Conservation (phyloP, 441 rosid genomes). For the Bocquillonia castaneifolia region DNA sequence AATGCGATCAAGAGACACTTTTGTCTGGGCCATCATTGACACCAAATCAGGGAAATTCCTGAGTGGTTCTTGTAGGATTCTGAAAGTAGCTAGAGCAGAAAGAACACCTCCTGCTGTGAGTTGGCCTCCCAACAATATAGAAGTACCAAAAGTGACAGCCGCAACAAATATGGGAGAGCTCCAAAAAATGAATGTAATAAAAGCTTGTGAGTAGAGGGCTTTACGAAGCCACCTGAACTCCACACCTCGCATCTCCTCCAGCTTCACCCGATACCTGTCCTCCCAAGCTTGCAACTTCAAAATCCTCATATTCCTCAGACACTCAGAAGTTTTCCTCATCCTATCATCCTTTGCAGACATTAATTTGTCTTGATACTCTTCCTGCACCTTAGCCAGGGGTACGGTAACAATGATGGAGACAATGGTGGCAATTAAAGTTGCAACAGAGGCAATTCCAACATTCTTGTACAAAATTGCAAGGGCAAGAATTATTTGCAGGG, state of each 20-base stretch:
- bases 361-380: conserved; percentile 89
- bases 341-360: conserved; percentile 99
- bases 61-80: conserved; percentile 97
- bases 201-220: conserved; percentile 96
- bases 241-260: conserved; percentile 90
- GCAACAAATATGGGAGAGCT: conserved; percentile 99
- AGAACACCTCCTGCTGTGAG: conserved; percentile 99
- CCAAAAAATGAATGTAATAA: conserved; percentile 94
- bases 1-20: conserved; percentile 96
- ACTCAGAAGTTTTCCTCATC: conserved; percentile 98
- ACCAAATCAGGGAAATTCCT: conserved; percentile 98
- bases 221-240: conserved; percentile 93
- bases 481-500: conserved; percentile 91
- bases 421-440: conserved; percentile 85
- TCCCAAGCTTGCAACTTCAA: conserved; percentile 98
- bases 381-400: conserved; percentile 86
- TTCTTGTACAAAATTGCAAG: conserved; percentile 89
- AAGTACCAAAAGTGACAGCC: conserved; percentile 87
- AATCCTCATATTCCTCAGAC: conserved; percentile 98
- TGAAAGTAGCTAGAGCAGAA: conserved; percentile 96
- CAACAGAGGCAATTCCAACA: conserved; percentile 88
- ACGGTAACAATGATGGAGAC: conserved; percentile 76
- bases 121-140: conserved; percentile 75
- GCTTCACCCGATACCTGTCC: conserved; percentile 67
- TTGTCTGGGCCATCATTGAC: conserved; percentile 99